Base-by-base conservation (phyloP, 106 monocot species). In the Dioscorea dumetorum region DNA sequence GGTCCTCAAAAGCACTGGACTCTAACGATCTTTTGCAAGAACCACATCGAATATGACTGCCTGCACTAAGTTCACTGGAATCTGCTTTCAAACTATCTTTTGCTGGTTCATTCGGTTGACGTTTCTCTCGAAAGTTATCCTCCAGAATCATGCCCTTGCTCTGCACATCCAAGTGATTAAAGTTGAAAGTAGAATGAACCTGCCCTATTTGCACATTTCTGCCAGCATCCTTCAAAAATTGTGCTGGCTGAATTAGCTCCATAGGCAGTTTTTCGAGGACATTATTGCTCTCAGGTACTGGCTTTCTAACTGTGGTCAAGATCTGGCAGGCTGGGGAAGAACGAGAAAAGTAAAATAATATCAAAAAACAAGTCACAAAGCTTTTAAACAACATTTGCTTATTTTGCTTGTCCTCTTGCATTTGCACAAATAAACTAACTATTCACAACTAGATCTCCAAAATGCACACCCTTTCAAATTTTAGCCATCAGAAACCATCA, bases 271-370 rank as follows among this genome's bases (percentile, higher is more conserved):
- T 61, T 52, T 34, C 17, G 12, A 2, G 48, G 16, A 10, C 60
- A 28, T 49, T 48, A 18, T 20, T 62, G n/a, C 51, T 50, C 15
- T 51, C 18, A 51, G 23, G 24, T 9, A 32, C 13, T 50, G 62
- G 60, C 61, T 61, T 60, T 48, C 19, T 72, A 18, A 72, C 50
- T 34, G 62, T 52, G 50, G 62, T 62, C 62, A 62, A 10, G 22
- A 72, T 72, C 50, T 72, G 72, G 41, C 72, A 51, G 22, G 72
- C 72, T 72, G 62, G 21, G 62, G 11, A 22, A 50, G 13, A 41
- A 31, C 7, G n/a, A 51, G 24, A 10, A 41, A 41, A 41, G 10
- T 10, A 41, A 41, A 41, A 41, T 41, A 8, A 41, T 41, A 41
- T 10, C 6, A 41, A 10, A 10, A 41, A 41, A 41, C 41, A 41